Evolutionary conservation across 176 grass and related monocot genomes (phyloP), one percentile per base, ranked within the genome.

Genomic region (Carex parvula): DNA sequence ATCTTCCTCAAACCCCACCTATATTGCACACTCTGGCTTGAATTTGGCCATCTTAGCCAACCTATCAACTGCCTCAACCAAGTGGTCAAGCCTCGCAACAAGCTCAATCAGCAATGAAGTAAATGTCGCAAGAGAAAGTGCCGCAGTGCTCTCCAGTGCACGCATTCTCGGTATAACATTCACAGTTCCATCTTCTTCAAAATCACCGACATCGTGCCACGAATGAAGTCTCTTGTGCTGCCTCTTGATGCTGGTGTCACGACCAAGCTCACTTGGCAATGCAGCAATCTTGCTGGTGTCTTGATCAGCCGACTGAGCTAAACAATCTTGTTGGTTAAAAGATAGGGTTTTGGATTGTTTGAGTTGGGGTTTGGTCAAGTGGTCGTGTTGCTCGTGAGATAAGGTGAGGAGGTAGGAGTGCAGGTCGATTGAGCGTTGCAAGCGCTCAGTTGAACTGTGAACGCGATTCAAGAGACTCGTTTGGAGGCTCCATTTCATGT

Each of bases 1-100:
- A 54, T 41, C 10, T 18, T 57, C 26, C 11, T 76, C 29, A n/a
- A 70, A 7, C 71, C 9, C 16, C 20, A 52, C 33, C 35, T 91
- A 91, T 73, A 30, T 91, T 82, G 72, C 79, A 79, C 30, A 81
- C 5, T 89, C 85, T 82, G 89, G 79, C 67, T 89, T 94, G 85
- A 94, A 94, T 84, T 85, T 88, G 39, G 92, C 85, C 87, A 88
- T 81, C 18, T 64, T 89, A 17, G 94, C 88, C 7, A 97, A 90
- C 79, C 83, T 93, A 81, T 91, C 94, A 55, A 85, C 91, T 4
- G 94, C 94, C 65, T 93, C 94, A 26, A 97, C 94, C 86, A 97
- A 87, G 83, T 91, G 92, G 74, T 94, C 89, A 48, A 94, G 89
- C 87, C 92, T 89, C 32, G 87, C 92, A 74, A 94, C 88, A 77